These are phyloP conservation scores for Skeletonema marinoi DNA, from an alignment of 108 stramenopile genomes.

Conservation along the genomic window DNA sequence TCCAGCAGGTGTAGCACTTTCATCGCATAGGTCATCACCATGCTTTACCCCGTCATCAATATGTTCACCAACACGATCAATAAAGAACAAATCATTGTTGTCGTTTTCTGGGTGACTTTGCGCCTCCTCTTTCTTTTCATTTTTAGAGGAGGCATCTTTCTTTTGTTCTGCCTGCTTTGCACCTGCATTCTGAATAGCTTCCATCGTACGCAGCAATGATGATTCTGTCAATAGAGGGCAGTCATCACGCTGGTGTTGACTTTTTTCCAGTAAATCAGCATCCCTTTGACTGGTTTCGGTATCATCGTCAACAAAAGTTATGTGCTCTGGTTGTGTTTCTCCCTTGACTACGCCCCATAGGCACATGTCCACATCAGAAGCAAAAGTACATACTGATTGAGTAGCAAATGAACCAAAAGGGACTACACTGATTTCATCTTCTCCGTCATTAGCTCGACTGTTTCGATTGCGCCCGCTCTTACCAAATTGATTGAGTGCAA, in stretches of 20 bases:
- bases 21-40: slow-evolving; percentile 10
- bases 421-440: slow-evolving; percentile 30
- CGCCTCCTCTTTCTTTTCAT: slow-evolving; percentile 6
- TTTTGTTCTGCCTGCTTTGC: neutral
- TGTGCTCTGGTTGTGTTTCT: slow-evolving; percentile 24
- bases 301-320: slow-evolving; percentile 31
- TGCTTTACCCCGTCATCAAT: slow-evolving; percentile 11
- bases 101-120: neutral
- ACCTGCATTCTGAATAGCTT: slow-evolving; percentile 35
- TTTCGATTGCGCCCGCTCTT: neutral
- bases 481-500: slow-evolving; percentile 4
- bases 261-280: neutral
- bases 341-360: slow-evolving; percentile 72
- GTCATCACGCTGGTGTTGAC: neutral
- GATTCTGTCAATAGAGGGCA: slow-evolving; percentile 47
- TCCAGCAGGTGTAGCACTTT: neutral
- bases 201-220: slow-evolving; percentile 47
- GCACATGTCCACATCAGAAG: slow-evolving; percentile 76
- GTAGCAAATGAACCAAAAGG: slow-evolving; percentile 84
- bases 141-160: neutral
- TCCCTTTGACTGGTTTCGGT: slow-evolving; percentile 7
- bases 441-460: neutral
- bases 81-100: slow-evolving; percentile 59
- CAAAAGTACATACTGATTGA: slow-evolving; percentile 67
- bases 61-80: slow-evolving; percentile 63